Evolutionary conservation across 1,139 yeast genomes (phyloP).

Genomic region (Scheffersomyces titani): DNA sequence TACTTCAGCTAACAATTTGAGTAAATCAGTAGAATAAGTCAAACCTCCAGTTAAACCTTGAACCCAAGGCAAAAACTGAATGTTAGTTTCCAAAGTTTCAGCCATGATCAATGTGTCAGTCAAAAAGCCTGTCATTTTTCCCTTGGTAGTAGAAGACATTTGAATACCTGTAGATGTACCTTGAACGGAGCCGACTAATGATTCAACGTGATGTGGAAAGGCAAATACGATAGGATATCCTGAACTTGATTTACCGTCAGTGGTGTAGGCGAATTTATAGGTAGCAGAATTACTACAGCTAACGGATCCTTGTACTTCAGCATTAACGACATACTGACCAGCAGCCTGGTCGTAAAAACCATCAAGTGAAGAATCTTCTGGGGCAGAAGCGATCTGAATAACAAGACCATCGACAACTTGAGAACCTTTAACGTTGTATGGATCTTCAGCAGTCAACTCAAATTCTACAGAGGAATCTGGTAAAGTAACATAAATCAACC

Average conservation of each 20-base stretch:
- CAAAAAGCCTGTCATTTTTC: conserved; percentile 61
- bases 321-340: conserved; percentile 40
- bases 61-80: conserved; percentile 66
- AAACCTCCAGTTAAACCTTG: conserved; percentile 29
- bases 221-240: conserved; percentile 63
- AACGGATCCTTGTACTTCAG: conserved; percentile 30
- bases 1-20: conserved; percentile 50
- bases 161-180: conserved; percentile 47
- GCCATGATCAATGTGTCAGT: conserved; percentile 50
- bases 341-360: conserved; percentile 35
- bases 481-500: conserved; percentile 61
- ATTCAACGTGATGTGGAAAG: conserved; percentile 68
- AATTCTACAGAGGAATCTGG: conserved; percentile 40
- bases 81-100: conserved; percentile 50
- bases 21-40: conserved; percentile 51
- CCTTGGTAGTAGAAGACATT: conserved; percentile 64
- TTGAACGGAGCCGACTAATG: conserved; percentile 42
- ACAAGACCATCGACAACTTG: conserved; percentile 53
- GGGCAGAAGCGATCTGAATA: conserved; percentile 60
- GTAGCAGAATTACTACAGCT: conserved; percentile 40
- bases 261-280: conserved; percentile 54
- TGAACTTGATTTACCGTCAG: conserved; percentile 53
- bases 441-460: conserved; percentile 34
- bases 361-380: conserved; percentile 16
- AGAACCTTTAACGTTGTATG: conserved; percentile 44